Evolutionary conservation across 108 stramenopile species (phyloP), one percentile per base, ranked within the genome.

Genomic region (Nitzschia sp.): DNA sequence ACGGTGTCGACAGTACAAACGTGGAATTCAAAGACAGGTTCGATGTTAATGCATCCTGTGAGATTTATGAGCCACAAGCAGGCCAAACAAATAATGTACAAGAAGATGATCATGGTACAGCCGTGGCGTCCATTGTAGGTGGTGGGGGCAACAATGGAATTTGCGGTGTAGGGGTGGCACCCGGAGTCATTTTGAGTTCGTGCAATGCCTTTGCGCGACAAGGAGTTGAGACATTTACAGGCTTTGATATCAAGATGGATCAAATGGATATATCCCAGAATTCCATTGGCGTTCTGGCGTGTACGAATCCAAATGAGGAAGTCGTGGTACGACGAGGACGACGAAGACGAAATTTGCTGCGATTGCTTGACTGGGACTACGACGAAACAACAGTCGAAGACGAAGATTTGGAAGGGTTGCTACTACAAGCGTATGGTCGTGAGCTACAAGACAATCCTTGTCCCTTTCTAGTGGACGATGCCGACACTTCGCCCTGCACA

Each of bases 111-210:
- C 78, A 79, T 49, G 78, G 78, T 1, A 79, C 72, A n/a, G 32
- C 35, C 1, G 68, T 68, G 17, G 78, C 78, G 24, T 64, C 72
- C 3, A 63, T 79, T 18, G 1, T 68, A 8, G 71, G 54, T 2
- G 78, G 59, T 25, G 36, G 48, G 0, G 68, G 32, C 4, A 69
- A 79, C 53, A 79, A 79, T 33, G 65, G 65, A 30, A 47, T 56
- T 13, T 79, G 78, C 49, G 66, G 66, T 17, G 72, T 79, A 5
- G 78, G 78, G 1, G 46, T 79, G 35, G 78, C 78, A 17, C 78
- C 67, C 21, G 54, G 58, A 25, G 66, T 66, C 21, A 64, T 57
- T 0, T n/a, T 79, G 3, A 64, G 60, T 5, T 54, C 66, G 8
- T 79, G 78, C 33, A 34, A 66, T 23, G 31, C 54, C 5, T 46